Conservation (phyloP, 2,329 filamentous ascomycete species). For the Cladobotryum protrusum region DNA sequence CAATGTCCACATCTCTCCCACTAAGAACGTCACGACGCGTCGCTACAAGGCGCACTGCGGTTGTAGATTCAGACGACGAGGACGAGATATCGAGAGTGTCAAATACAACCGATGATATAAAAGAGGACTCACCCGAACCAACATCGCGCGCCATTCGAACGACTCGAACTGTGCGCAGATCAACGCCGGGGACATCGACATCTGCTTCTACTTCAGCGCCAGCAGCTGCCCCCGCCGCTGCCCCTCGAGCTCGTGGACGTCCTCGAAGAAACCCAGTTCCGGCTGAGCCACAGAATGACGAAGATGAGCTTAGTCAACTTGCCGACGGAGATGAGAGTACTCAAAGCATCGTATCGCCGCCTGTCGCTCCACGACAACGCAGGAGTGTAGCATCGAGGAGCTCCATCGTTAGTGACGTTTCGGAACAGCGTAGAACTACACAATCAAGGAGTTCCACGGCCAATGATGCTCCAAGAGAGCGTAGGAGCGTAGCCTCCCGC, state of each 20-base stretch:
- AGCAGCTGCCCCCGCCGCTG: constrained; percentile 39
- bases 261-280: constrained; percentile 36
- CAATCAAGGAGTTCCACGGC: background rate
- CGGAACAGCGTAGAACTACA: background rate
- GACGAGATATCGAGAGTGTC: constrained; percentile 54
- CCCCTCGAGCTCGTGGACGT: constrained; percentile 35
- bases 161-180: constrained; percentile 30
- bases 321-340: constrained; percentile 11
- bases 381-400: constrained; percentile 3
- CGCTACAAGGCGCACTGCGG: constrained; percentile 60
- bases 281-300: constrained; percentile 11
- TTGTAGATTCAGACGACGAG: constrained; percentile 78
- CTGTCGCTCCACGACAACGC: constrained; percentile 11
- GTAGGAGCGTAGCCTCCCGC: background rate
- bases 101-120: constrained; percentile 49
- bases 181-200: background rate
- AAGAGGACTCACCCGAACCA: constrained; percentile 73
- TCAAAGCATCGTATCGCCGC: constrained; percentile 1
- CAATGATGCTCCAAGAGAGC: background rate
- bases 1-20: constrained; percentile 27
- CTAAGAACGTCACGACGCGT: constrained; percentile 36
- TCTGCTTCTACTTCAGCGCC: constrained; percentile 31
- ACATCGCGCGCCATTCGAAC: constrained; percentile 51
- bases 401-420: background rate
- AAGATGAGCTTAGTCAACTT: constrained; percentile 3